These are phyloP conservation scores for Silene latifolia DNA, from an alignment of 148 eudicot species.

Conservation along the genomic window DNA sequence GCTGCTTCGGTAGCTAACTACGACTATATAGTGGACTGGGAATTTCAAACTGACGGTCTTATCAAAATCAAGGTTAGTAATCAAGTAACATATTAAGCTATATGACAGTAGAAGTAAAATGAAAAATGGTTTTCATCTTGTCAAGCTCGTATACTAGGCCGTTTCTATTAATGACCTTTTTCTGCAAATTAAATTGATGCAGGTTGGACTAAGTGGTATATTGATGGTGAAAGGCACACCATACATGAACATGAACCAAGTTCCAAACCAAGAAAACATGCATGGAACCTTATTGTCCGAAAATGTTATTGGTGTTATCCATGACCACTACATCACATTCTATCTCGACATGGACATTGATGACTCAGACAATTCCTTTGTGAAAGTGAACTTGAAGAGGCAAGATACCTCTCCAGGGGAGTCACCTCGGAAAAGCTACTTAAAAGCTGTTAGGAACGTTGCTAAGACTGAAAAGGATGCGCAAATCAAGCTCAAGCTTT, in stretches of 20 bases:
- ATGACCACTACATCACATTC: constrained; percentile 88
- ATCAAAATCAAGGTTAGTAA: constrained; percentile 66
- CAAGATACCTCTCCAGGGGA: constrained; percentile 47
- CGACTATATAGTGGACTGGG: constrained; percentile 96
- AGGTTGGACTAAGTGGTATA: constrained; percentile 98
- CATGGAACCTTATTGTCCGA: constrained; percentile 87
- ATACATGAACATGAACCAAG: constrained; percentile 66
- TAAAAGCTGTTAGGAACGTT: constrained; percentile 67
- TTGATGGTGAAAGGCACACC: constrained; percentile 85
- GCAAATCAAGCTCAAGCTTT: constrained; percentile 83
- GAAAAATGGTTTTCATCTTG: neutral
- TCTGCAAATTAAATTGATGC: neutral
- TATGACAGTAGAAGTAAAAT: neutral
- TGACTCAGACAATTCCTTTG: constrained; percentile 75
- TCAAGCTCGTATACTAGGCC: neutral
- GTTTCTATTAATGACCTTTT: neutral
- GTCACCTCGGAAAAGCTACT: constrained; percentile 77
- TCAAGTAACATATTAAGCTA: neutral
- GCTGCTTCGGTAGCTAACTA: constrained; percentile 99
- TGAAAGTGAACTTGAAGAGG: constrained; percentile 71
- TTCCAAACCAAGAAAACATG: constrained; percentile 51
- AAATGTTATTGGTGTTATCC: constrained; percentile 83
- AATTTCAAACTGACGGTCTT: constrained; percentile 91
- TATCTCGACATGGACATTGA: constrained; percentile 93
- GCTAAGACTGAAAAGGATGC: constrained; percentile 95